A percentile compares a stretch with the other conserved stretches of the same genome.
Conservation (phyloP, 2,329 filamentous ascomycete genomes). For the Fusarium ambrosium region DNA sequence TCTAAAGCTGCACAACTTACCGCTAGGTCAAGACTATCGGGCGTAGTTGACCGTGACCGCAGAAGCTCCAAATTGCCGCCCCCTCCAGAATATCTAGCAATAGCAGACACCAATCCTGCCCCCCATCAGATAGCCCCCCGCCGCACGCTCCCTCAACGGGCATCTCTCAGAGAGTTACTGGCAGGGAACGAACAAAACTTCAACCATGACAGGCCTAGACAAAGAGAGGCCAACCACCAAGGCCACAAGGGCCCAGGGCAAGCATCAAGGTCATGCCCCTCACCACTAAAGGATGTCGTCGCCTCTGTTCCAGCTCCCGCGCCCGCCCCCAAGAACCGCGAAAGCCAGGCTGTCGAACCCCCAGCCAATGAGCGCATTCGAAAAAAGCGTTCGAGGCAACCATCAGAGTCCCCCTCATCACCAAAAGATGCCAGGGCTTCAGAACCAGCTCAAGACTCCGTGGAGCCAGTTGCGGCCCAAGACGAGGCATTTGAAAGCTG, state of each 20-base stretch:
- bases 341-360: not conserved
- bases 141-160: constrained; percentile 24
- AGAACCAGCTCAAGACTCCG: not conserved
- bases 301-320: constrained; percentile 11
- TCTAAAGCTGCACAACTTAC: not conserved
- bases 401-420: not conserved
- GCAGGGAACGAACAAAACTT: constrained; percentile 28
- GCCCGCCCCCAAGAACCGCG: not conserved
- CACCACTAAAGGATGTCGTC: not conserved
- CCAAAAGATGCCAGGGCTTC: not conserved
- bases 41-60: not conserved
- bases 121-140: constrained; percentile 19
- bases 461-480: not conserved
- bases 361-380: not conserved
- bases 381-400: not conserved
- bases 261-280: not conserved
- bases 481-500: constrained; percentile 32
- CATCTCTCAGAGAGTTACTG: constrained; percentile 30
- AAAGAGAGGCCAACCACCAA: not conserved
- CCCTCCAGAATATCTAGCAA: not conserved
- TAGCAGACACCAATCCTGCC: not conserved
- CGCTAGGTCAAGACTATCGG: not conserved
- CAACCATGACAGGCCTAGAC: not conserved
- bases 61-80: constrained; percentile 40
- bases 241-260: not conserved